A percentile compares a stretch with the other conserved stretches of the same genome.
Conservation (phyloP, 441 rosid genomes). For the Francoa sonchifolia region DNA sequence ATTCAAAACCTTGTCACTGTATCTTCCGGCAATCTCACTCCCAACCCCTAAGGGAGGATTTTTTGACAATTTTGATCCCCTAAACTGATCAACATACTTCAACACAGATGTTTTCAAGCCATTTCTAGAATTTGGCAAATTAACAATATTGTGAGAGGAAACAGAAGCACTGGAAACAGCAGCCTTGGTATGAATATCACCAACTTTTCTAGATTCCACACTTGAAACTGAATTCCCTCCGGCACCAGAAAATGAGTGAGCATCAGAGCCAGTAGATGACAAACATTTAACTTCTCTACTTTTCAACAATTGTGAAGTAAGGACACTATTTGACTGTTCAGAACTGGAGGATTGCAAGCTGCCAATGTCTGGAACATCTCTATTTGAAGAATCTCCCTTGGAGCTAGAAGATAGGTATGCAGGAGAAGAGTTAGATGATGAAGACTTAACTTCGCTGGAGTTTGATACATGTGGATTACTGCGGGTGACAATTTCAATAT, state of each 20-base stretch:
- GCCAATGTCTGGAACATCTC: conserved; percentile 14
- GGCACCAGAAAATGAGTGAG: conserved; percentile 18
- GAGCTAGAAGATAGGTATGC: conserved; percentile 5
- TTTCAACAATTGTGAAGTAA: conserved; percentile 18
- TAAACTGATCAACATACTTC: conserved; percentile 65
- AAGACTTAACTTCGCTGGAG: conserved; percentile 18
- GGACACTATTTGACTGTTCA: conserved; percentile 21
- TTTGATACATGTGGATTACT: conserved; percentile 9
- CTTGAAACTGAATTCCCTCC: conserved; percentile 20
- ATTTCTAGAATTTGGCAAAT: conserved; percentile 24
- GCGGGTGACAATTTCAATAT: conserved; percentile 9
- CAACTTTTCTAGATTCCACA: conserved; percentile 27
- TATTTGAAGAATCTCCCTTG: conserved; percentile 6
- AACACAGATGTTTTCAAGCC: conserved; percentile 55
- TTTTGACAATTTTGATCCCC: conserved; percentile 39
- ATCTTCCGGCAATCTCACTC: conserved; percentile 36
- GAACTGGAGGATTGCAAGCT: conserved; percentile 16
- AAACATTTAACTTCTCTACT: conserved; percentile 9
- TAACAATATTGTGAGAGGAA: conserved; percentile 15
- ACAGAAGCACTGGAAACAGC: no score
- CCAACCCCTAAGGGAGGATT: conserved; percentile 15
- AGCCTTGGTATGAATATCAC: conserved; percentile 22
- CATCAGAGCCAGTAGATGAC: conserved; percentile 18
- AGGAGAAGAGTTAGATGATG: conserved; percentile 13
- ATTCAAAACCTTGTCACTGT: conserved; percentile 51